Evolutionary conservation across 2,329 filamentous ascomycete species (phyloP), one percentile per base, ranked within the genome.

Genomic region (Diaporthe caulivora): DNA sequence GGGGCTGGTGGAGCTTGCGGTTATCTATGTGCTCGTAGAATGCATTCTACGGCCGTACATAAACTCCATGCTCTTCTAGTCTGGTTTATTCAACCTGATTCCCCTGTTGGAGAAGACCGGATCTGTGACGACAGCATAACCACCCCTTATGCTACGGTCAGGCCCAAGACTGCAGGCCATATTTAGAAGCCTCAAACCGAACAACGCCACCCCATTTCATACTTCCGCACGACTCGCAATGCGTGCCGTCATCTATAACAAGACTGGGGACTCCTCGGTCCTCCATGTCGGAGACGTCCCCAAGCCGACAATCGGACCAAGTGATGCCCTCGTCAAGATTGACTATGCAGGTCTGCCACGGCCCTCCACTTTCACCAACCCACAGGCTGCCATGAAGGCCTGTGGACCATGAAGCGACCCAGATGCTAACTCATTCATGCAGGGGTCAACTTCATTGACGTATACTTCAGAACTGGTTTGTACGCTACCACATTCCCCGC

Each of bases 401-500:
- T 6, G 3, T 4, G 37, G 1, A 67, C 40, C n/a, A 53, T 40
- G 6, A 15, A 17, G 15, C 11, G 24, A 53, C 11, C 15, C 1
- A 13, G 9, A 8, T 21, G 24, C 31, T 67, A 21, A 67, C n/a
- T 8, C 34, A 34, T 7, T 11, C 24, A 3, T 34, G 34, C 0
- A 62, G 55, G 40, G 2, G 55, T 75, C 62, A 76, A 76, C 18
- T 70, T 74, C 26, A 75, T 74, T 34, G 74, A 73, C 75, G 90
- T 87, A 42, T 97, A 97, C 84, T 97, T 95, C 88, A 94, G 95
- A 80, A 91, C 89, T 17, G 95, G 95, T 9, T 89, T 97, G 68
- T 97, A 97, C 86, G 84, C 87, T 13, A 86, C 91, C 0, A 87
- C 92, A 0, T 81, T 93, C 78, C 95, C 95, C 11, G 89, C 93